Base-by-base conservation (phyloP, 2,329 filamentous ascomycete species). In the Westerdykella sp. region DNA sequence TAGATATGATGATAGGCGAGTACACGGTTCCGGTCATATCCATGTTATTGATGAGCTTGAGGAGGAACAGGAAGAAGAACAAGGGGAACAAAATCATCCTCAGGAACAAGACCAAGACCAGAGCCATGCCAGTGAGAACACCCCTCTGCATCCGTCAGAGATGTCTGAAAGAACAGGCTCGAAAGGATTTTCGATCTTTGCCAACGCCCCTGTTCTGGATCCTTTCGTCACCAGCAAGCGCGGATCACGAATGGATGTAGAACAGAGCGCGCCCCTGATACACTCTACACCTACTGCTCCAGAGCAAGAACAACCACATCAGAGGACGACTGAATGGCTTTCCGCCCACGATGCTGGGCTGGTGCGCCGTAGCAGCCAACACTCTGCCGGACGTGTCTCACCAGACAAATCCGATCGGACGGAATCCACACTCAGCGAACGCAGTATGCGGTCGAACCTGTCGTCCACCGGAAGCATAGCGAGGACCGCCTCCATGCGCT, bases 41-140 rank as follows among this genome's bases (percentile, higher is more conserved):
- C 79, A 81, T 55, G 77, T 79, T 0, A 84, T 84, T 37, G 79
- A 81, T 31, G 78, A 81, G 56, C 66, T 74, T 11, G 80, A 83
- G 45, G 80, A 82, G 48, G 76, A 80, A 40, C 42, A 49, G 31
- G 76, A 79, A 41, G 43, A 53, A 7, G 56, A 58, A 10, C 25
- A 12, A 28, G 25, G 9, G 7, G 25, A 9, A 12, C 25, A 28
- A 12, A 4, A 10, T 4, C 25, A 12, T 28, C 4, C 9, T 28
- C 4, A 12, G 25, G 25, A 28, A 3, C 25, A 28, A 28, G 16
- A 22, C n/a, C 32, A 35, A 18, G 32, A 15, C 44, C 69, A 69
- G 1, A 30, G 25, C 31, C 16, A 31, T 7, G 28, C 44, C 1
- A 55, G 49, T 16, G 56, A 60, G 11, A 43, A 49, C 13, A 49